A percentile compares a stretch with the other conserved stretches of the same genome.
These are phyloP conservation scores for Cladosporium halotolerans DNA, from an alignment of 2,329 filamentous ascomycete species.

Conservation along the genomic window DNA sequence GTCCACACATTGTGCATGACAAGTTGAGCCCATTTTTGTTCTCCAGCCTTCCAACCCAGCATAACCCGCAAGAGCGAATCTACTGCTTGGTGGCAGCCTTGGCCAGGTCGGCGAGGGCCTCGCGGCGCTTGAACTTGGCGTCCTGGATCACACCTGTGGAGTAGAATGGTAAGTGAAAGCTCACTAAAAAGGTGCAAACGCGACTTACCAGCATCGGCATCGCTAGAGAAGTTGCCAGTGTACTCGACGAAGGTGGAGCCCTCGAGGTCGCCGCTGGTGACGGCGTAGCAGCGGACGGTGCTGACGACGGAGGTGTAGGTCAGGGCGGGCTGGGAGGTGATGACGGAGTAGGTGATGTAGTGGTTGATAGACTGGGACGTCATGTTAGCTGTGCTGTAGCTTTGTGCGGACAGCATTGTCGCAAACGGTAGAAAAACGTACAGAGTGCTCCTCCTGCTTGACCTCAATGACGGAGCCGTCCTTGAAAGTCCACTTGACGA, in stretches of 20 bases:
- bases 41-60: background rate
- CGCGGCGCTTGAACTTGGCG: slow-evolving; percentile 69
- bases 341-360: slow-evolving; percentile 69
- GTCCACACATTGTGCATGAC: background rate
- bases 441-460: slow-evolving; percentile 70
- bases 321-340: slow-evolving; percentile 59
- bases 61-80: background rate
- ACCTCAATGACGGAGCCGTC: slow-evolving; percentile 63
- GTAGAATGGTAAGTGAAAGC: no score
- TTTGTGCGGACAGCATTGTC: background rate
- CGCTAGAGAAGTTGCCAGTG: slow-evolving; percentile 63
- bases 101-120: slow-evolving; percentile 61
- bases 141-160: slow-evolving; percentile 63
- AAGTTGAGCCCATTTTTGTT: background rate
- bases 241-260: slow-evolving; percentile 63
- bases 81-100: slow-evolving; percentile 32
- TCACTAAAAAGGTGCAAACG: background rate
- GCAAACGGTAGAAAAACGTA: slow-evolving; percentile 35
- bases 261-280: slow-evolving; percentile 61
- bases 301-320: slow-evolving; percentile 61
- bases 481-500: slow-evolving; percentile 65
- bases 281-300: slow-evolving; percentile 58
- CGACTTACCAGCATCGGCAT: slow-evolving; percentile 60
- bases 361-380: slow-evolving; percentile 58
- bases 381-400: background rate